Evolutionary conservation across 2,329 filamentous ascomycete genomes (phyloP).

Genomic region (Immersiporthe knoxdaviesiana): DNA sequence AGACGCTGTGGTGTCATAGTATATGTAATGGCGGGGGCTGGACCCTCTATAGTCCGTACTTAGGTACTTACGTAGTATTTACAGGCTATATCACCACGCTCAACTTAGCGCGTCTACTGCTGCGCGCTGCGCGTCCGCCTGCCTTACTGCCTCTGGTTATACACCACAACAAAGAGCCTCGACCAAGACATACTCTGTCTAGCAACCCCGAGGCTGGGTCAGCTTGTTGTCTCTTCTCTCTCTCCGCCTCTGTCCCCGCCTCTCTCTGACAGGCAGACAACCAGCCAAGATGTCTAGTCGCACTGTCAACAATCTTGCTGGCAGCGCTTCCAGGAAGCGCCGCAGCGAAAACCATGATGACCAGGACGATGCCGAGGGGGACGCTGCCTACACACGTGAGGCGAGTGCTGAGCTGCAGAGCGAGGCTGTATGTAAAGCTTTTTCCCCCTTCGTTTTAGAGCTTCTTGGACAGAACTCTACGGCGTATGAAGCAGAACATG

Average conservation of each 20-base stretch:
- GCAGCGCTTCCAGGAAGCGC: constrained; percentile 45
- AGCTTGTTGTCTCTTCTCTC: not conserved
- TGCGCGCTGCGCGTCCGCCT: not conserved
- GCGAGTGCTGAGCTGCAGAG: constrained; percentile 47
- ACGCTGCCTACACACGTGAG: constrained; percentile 41
- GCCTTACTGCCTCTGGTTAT: not conserved
- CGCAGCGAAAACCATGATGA: constrained; percentile 41
- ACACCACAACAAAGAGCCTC: not conserved
- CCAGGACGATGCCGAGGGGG: constrained; percentile 40
- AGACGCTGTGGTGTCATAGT: too few species aligned
- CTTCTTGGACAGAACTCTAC: not conserved
- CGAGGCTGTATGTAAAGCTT: constrained; percentile 42
- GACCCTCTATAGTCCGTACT: not conserved
- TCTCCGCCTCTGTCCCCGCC: too few species aligned
- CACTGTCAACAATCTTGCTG: constrained; percentile 34
- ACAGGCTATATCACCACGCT: not conserved
- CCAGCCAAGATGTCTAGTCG: constrained; percentile 36
- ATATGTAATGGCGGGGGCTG: not conserved
- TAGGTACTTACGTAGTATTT: not conserved
- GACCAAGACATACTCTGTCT: not conserved
- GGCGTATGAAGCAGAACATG: not conserved
- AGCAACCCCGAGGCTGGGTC: not conserved
- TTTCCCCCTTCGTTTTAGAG: not conserved
- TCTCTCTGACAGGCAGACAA: not conserved
- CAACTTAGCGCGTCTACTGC: constrained; percentile 6